These are phyloP conservation scores for Trichoderma hamatum DNA, from an alignment of 2,329 filamentous ascomycete genomes.

Conservation along the genomic window DNA sequence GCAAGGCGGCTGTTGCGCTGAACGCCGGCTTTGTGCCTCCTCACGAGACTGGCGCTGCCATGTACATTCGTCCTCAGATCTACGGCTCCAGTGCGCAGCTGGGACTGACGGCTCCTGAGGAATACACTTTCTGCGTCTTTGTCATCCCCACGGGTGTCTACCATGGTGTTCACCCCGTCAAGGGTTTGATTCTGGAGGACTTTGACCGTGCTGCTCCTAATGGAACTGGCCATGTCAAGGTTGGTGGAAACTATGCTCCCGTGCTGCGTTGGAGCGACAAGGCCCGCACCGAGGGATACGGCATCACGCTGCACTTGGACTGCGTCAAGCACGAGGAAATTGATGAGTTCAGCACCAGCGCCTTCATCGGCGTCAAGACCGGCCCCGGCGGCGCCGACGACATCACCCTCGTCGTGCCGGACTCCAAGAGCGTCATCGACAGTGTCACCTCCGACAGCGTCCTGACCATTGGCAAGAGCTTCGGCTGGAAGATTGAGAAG, in stretches of 20 bases:
- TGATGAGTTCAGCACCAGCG: conserved; percentile 94
- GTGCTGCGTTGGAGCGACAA: conserved; percentile 86
- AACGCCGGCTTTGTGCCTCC: conserved; percentile 93
- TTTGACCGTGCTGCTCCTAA: conserved; percentile 94
- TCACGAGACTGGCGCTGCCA: conserved; percentile 81
- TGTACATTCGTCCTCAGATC: conserved; percentile 89
- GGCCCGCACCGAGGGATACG: conserved; percentile 76
- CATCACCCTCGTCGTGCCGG: conserved; percentile 80
- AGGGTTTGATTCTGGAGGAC: conserved; percentile 83
- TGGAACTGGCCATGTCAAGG: conserved; percentile 88
- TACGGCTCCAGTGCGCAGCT: conserved; percentile 88
- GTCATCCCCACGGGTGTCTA: conserved; percentile 93
- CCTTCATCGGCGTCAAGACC: conserved; percentile 79
- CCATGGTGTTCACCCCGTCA: conserved; percentile 86
- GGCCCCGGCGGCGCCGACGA: conserved; percentile 53
- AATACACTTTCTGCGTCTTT: conserved; percentile 89
- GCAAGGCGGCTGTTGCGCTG: conserved; percentile 78
- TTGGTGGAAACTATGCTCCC: conserved; percentile 94
- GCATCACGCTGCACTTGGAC: conserved; percentile 94
- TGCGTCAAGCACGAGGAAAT: conserved; percentile 81
- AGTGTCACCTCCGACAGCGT: conserved; percentile 82
- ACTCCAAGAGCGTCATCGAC: conserved; percentile 84
- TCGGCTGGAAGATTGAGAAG: conserved; percentile 84
- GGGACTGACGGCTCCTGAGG: conserved; percentile 82
- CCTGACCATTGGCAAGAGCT: conserved; percentile 71